Percentiles rank a stretch among this genome's conserved stretches.
These are phyloP conservation scores for Blastobotrys muscicola DNA, from an alignment of 805 yeast genomes.

Conservation along the genomic window DNA sequence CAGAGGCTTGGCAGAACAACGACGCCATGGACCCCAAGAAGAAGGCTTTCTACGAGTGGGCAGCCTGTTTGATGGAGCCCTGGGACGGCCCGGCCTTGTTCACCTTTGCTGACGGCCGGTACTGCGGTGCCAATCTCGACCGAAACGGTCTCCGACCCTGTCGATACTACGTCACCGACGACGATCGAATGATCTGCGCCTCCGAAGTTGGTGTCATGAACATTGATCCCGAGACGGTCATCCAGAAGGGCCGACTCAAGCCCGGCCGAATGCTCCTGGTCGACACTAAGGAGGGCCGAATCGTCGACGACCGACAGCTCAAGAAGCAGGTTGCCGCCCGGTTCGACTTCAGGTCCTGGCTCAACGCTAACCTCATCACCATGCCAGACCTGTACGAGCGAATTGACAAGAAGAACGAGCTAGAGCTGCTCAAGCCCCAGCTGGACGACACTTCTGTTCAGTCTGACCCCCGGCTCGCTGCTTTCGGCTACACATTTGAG, in stretches of 20 bases:
- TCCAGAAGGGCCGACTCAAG: conserved; percentile 86
- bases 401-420: conserved; percentile 36
- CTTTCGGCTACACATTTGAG: conserved; percentile 92
- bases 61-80: conserved; percentile 97
- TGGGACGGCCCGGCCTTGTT: conserved; percentile 99
- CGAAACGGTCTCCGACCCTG: conserved; percentile 98
- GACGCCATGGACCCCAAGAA: conserved; percentile 77
- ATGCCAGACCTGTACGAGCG: conserved; percentile 66
- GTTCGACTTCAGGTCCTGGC: conserved; percentile 91
- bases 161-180: conserved; percentile 90
- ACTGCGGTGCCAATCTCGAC: conserved; percentile 96
- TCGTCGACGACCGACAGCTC: conserved; percentile 87
- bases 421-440: conserved; percentile 15
- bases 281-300: conserved; percentile 85
- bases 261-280: conserved; percentile 96
- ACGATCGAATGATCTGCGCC: conserved; percentile 93
- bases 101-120: conserved; percentile 94
- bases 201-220: conserved; percentile 97
- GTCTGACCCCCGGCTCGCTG: conserved; percentile 71
- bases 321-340: conserved; percentile 70
- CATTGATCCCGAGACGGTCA: conserved; percentile 69
- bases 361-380: conserved; percentile 73
- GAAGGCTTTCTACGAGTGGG: conserved; percentile 97
- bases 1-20: conserved; percentile 97
- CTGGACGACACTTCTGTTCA: conserved; percentile 41